A percentile compares a stretch with the other conserved stretches of the same genome.
Conservation (phyloP, 2,329 filamentous ascomycete genomes). For the Microsporum canis region DNA sequence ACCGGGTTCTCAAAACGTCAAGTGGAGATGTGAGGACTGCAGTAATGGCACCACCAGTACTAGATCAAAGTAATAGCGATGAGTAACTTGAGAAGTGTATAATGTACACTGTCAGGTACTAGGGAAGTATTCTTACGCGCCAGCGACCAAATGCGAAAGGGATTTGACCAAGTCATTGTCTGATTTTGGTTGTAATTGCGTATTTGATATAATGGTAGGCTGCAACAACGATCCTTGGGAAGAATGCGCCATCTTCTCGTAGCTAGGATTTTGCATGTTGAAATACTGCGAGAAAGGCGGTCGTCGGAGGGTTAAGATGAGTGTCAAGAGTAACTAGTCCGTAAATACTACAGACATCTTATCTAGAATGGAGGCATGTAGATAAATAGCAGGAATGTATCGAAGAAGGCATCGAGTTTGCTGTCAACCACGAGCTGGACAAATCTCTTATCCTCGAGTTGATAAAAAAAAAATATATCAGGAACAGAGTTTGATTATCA, state of each 20-base stretch:
- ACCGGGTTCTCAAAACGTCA: conserved; percentile 81
- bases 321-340: not conserved
- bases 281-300: not conserved
- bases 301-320: not conserved
- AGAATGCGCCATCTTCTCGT: not conserved
- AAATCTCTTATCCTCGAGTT: not conserved
- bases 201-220: not conserved
- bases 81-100: not conserved
- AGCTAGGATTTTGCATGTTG: not conserved
- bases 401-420: not conserved
- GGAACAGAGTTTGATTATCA: conserved; percentile 1
- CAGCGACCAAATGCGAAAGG: conserved; percentile 2
- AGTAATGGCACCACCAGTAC: conserved; percentile 68
- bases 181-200: not conserved
- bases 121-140: not conserved
- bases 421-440: not conserved
- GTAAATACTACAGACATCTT: not conserved
- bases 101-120: not conserved
- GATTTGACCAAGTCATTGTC: conserved; percentile 1
- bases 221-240: not conserved
- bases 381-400: not conserved
- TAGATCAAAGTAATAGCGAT: not conserved
- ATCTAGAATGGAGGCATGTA: not conserved
- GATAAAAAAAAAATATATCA: not conserved
- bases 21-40: conserved; percentile 83